Evolutionary conservation across 2,329 filamentous ascomycete genomes (phyloP), one percentile per base, ranked within the genome.

Genomic region (Xylariaceae sp.): DNA sequence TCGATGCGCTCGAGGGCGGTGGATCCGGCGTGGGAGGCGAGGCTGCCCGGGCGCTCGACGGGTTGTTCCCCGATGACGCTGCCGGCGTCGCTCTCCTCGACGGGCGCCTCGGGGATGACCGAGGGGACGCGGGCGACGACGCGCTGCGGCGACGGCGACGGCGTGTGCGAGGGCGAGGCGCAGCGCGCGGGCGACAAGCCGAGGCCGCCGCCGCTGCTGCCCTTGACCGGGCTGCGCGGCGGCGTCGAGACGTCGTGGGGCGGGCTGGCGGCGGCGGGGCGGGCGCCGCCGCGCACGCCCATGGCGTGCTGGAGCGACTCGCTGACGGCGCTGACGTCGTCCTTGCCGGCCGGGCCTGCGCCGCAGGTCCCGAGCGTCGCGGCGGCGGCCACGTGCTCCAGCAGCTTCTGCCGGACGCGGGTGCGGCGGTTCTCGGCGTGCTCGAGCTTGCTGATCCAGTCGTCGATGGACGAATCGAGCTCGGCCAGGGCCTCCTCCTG

Each of bases 371-470:
- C 63, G 3, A 82, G 63, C 5, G 73, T 74, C 32, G 75, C 63
- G 3, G 83, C 80, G 12, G 82, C 84, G 29, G 84, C 83, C 33
- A 89, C 78, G 51, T 90, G 84, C 58, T 90, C 83, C 3, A 90
- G 70, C 10, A 90, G 65, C 65, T 88, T 90, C 54, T 89, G 83
- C 23, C 83, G 74, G 28, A 90, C 77, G 5, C 81, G 71, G 12
- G 77, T 80, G 25, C 83, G 77, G 50, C 84, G 70, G 53, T 88
- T 86, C 57, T 90, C 84, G 8, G 83, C 81, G 42, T 81, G 73
- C 51, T 89, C 84, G n/a, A 89, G 71, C 61, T 89, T 89, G 46
- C 63, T 68, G 31, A 84, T 77, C 80, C 84, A 89, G 52, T 87
- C 82, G 49, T 89, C 84, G 42, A 90, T 89, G 3, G 80, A 83